phyloP scores from a whole-genome alignment of 2,329 filamentous ascomycete genomes.

The Hypocrella siamensis region DNA sequence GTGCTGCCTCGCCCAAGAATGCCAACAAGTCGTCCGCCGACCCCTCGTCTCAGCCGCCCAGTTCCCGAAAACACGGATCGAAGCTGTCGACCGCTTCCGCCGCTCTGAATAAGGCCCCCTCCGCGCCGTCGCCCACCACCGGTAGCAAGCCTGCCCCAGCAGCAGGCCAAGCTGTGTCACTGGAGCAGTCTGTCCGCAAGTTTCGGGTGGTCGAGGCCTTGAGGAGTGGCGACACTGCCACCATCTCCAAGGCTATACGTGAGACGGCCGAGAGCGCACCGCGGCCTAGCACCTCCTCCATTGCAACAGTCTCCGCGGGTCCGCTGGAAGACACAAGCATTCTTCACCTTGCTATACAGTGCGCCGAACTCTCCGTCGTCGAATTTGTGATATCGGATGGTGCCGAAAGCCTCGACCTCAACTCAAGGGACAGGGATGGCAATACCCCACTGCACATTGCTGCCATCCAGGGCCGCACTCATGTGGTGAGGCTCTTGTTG shows the following conservation, averaged over 20 bases:
- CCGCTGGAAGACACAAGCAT: constrained; percentile 71
- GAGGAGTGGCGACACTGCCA: constrained; percentile 75
- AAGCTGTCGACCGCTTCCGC: constrained; percentile 29
- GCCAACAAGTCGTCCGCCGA: constrained; percentile 15
- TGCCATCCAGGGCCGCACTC: constrained; percentile 62
- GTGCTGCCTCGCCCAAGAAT: constrained; percentile 16
- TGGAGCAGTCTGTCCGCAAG: constrained; percentile 88
- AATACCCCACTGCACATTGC: constrained; percentile 89
- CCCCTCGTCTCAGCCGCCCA: constrained; percentile 19
- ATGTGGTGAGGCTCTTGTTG: constrained; percentile 70
- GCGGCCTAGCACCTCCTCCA: constrained; percentile 41
- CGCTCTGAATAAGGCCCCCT: constrained; percentile 24
- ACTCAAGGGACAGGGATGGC: constrained; percentile 80
- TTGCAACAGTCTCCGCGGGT: constrained; percentile 24
- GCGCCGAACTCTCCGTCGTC: constrained; percentile 80
- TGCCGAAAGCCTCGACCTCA: constrained; percentile 57
- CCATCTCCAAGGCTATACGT: constrained; percentile 73
- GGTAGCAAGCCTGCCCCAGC: constrained; percentile 13
- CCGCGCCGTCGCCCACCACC: constrained; percentile 12
- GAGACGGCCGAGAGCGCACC: constrained; percentile 40
- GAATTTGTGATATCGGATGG: constrained; percentile 83
- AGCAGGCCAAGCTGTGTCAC: constrained; percentile 35
- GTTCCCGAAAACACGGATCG: constrained; percentile 26
- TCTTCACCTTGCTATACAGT: constrained; percentile 87
- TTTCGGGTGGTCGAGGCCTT: constrained; percentile 91